Evolutionary conservation across 1,284 basidiomycete species (phyloP).

Genomic region (Erythrobasidium hasegawianum): DNA sequence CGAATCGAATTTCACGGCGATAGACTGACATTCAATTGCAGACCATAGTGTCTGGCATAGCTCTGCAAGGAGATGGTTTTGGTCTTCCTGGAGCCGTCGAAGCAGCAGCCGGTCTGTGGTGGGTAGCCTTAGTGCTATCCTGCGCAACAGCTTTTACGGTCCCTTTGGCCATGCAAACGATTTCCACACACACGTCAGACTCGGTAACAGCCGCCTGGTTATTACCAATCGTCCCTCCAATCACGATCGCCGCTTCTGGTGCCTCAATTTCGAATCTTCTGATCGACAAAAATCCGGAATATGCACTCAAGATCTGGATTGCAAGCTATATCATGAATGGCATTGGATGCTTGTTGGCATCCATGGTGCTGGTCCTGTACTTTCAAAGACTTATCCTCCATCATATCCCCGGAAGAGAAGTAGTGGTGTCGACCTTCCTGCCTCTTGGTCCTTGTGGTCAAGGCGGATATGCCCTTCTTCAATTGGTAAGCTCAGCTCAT

Average conservation of each 20-base stretch:
- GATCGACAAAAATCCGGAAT: conserved; percentile 30
- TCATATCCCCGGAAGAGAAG: conserved; percentile 43
- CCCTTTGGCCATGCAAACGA: conserved; percentile 40
- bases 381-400: conserved; percentile 43
- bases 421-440: conserved; percentile 42
- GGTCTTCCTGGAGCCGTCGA: conserved; percentile 37
- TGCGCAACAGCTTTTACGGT: conserved; percentile 23
- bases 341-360: conserved; percentile 39
- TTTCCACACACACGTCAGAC: conserved; percentile 40
- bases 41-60: conserved; percentile 42
- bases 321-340: conserved; percentile 42
- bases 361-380: conserved; percentile 42
- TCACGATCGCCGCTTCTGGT: conserved; percentile 42
- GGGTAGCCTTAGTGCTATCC: conserved; percentile 38
- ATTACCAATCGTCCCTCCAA: conserved; percentile 44
- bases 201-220: conserved; percentile 45
- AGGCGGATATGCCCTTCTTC: conserved; percentile 41
- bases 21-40: conserved; percentile 33
- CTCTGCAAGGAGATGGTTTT: conserved; percentile 39
- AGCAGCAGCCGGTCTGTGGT: conserved; percentile 41
- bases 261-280: conserved; percentile 41
- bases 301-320: conserved; percentile 41
- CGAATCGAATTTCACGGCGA: conserved; percentile 36
- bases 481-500: conserved; percentile 35
- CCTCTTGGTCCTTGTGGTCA: conserved; percentile 45